phyloP scores from a whole-genome alignment of 441 rosid genomes.

The Hura crepitans region DNA sequence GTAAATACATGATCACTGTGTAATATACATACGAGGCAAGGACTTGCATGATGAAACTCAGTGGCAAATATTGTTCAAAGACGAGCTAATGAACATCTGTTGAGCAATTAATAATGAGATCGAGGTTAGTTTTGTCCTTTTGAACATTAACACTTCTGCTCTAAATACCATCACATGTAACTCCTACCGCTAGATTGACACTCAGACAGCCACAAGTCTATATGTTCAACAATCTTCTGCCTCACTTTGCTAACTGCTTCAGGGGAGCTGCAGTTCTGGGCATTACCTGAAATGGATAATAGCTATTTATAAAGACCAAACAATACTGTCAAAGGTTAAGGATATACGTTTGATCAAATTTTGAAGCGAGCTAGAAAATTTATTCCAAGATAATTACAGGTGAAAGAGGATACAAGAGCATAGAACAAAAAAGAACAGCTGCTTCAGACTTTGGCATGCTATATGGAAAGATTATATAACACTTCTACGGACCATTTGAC shows the following conservation, averaged over 20 bases:
- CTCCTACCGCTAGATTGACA: conserved; percentile 47
- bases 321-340: background rate
- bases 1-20: background rate
- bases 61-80: conserved; percentile 12
- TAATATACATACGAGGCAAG: background rate
- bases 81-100: conserved; percentile 22
- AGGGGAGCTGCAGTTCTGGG: conserved; percentile 70
- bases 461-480: too few relatives aligned
- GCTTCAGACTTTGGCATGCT: too few relatives aligned
- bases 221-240: conserved; percentile 63
- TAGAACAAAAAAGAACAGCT: too few relatives aligned
- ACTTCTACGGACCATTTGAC: background rate
- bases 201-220: conserved; percentile 88
- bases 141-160: background rate
- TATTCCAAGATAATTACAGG: too few relatives aligned
- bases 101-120: conserved; percentile 22
- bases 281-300: conserved; percentile 50
- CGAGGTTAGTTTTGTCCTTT: background rate
- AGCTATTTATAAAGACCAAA: conserved; percentile 8
- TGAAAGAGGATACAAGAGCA: too few relatives aligned
- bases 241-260: conserved; percentile 81
- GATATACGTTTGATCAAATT: too few relatives aligned
- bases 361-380: too few relatives aligned
- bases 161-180: conserved; percentile 32
- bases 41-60: conserved; percentile 3